Percentiles rank a stretch among this genome's conserved stretches.
phyloP scores from a whole-genome alignment of 768 basidiomycete species.

The Suillus americanus region DNA sequence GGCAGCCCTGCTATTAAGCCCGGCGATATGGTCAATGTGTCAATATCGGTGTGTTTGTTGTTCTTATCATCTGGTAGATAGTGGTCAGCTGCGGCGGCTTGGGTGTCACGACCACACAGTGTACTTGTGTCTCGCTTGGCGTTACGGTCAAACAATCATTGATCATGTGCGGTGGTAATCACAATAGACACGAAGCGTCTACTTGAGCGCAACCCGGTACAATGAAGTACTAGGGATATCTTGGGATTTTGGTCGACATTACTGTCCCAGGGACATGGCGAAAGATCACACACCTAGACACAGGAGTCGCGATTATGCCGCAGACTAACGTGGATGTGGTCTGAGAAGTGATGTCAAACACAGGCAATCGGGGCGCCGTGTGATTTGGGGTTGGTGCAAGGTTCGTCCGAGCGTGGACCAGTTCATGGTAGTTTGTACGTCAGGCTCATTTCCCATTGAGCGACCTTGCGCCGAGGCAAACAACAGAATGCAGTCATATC shows the following conservation, averaged over 20 bases:
- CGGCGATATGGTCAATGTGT: neutral
- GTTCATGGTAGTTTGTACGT: neutral
- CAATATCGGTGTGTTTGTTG: too few species aligned
- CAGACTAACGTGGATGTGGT: neutral
- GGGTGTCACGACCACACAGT: neutral
- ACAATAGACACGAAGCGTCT: neutral
- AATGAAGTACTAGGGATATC: neutral
- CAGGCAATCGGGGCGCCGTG: neutral
- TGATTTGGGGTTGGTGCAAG: neutral
- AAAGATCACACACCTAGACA: neutral
- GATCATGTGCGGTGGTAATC: neutral
- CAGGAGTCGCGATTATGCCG: neutral
- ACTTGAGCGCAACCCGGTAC: neutral
- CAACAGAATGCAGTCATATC: neutral
- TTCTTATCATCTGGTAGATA: neutral
- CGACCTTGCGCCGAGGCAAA: neutral
- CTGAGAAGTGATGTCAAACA: neutral
- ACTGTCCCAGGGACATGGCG: neutral
- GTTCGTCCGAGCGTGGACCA: neutral
- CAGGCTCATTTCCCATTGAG: neutral
- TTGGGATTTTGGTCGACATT: neutral
- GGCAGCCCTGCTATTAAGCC: neutral
- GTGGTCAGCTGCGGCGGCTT: neutral
- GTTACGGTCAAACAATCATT: neutral
- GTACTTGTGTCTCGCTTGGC: neutral